phyloP scores from a whole-genome alignment of 169 alveolate genomes.

The Plasmodium coatneyi region DNA sequence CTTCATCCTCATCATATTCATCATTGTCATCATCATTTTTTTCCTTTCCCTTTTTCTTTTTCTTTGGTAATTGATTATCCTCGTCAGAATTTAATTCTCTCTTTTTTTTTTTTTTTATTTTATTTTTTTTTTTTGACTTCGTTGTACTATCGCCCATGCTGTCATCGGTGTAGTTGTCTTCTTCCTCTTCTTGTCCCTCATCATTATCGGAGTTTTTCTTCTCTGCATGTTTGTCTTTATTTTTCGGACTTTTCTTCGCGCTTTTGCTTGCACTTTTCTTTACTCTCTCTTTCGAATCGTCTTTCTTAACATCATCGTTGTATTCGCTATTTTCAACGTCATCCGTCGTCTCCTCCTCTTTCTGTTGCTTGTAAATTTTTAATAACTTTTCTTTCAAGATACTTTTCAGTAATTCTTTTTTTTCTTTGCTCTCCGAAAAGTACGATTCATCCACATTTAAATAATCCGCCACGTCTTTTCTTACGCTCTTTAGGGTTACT shows the following conservation, averaged over 20 bases:
- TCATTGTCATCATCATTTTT: neutral
- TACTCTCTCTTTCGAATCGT: neutral
- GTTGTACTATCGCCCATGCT: neutral
- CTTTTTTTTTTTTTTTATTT: conserved; percentile 7
- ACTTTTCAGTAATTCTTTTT: conserved; percentile 43
- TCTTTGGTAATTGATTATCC: neutral
- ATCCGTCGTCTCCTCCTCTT: conserved; percentile 12
- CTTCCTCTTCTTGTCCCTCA: neutral
- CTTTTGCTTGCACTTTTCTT: neutral
- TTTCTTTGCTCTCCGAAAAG: conserved; percentile 60
- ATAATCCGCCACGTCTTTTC: conserved; percentile 71
- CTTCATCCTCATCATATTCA: conserved; percentile 14
- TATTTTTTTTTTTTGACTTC: neutral
- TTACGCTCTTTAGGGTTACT: conserved; percentile 61
- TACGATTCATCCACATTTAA: conserved; percentile 60
- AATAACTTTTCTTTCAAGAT: conserved; percentile 62
- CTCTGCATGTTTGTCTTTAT: neutral
- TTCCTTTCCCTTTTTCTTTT: conserved; percentile 21
- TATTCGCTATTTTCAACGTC: conserved; percentile 1
- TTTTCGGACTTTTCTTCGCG: neutral
- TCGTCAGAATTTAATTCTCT: conserved; percentile 30
- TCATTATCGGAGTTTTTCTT: neutral
- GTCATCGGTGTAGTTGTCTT: neutral
- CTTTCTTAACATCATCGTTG: conserved; percentile 2
- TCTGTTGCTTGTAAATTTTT: conserved; percentile 40